These are phyloP conservation scores for Acacia melanoxylon DNA, from an alignment of 306 rosid species.

Conservation along the genomic window DNA sequence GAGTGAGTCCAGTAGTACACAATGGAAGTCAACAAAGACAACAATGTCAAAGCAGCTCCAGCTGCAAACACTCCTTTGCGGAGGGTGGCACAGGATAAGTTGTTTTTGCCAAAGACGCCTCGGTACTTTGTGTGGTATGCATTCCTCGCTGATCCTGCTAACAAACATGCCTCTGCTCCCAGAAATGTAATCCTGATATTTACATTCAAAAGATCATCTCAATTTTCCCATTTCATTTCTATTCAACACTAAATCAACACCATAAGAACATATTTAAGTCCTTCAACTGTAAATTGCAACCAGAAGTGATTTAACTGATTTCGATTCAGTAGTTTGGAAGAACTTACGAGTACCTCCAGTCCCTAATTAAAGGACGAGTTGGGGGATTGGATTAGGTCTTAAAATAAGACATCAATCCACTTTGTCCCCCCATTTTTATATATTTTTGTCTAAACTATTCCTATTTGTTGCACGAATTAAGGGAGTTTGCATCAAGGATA, in stretches of 20 bases:
- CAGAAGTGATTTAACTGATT: neutral
- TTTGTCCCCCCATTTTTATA: too few species aligned
- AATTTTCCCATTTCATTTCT: neutral
- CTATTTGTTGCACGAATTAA: too few species aligned
- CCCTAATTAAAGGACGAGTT: too few species aligned
- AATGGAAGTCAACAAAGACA: constrained; percentile 68
- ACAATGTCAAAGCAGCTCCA: constrained; percentile 78
- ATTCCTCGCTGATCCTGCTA: constrained; percentile 95
- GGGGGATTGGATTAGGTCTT: too few species aligned
- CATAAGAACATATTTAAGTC: neutral
- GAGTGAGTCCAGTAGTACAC: constrained; percentile 83
- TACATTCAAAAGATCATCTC: constrained; percentile 1
- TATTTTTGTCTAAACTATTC: too few species aligned
- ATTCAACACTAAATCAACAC: neutral
- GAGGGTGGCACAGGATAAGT: constrained; percentile 79
- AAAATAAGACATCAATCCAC: too few species aligned
- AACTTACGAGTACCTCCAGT: too few species aligned
- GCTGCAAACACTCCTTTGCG: constrained; percentile 98
- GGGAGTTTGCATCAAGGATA: too few species aligned
- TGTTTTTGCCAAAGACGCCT: constrained; percentile 26
- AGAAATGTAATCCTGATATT: constrained; percentile 68
- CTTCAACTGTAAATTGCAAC: neutral
- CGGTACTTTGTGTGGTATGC: constrained; percentile 92
- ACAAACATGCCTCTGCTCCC: constrained; percentile 89
- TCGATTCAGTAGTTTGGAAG: neutral